Evolutionary conservation across 495 filamentous ascomycete genomes (phyloP).

Genomic region (Aspergillus wentii): DNA sequence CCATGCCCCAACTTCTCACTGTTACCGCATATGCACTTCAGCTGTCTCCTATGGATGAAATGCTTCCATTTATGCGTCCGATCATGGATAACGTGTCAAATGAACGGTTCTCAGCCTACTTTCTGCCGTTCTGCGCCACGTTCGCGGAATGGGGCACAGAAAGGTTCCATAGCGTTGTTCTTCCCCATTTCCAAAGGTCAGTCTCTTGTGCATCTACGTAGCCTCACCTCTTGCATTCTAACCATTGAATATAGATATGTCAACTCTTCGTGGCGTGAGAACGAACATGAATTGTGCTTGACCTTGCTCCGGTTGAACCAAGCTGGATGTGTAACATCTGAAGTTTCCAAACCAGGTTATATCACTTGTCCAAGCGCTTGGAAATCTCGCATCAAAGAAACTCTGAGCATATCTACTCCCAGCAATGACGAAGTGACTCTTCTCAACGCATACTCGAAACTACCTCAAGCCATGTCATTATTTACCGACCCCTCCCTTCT

Average conservation of each 20-base stretch:
- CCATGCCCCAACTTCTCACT: conserved; percentile 56
- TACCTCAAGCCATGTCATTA: conserved; percentile 32
- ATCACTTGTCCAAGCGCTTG: conserved; percentile 60
- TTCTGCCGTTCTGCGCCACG: conserved; percentile 79
- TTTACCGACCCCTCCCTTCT: conserved; percentile 28
- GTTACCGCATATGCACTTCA: conserved; percentile 63
- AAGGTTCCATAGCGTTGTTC: conserved; percentile 69
- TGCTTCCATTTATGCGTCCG: conserved; percentile 61
- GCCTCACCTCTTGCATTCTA: too few species aligned
- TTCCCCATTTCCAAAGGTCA: conserved; percentile 77
- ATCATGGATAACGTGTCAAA: conserved; percentile 60
- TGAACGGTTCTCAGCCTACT: conserved; percentile 58
- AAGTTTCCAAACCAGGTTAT: conserved; percentile 46
- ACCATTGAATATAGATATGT: conserved; percentile 54
- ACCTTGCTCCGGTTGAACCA: conserved; percentile 64
- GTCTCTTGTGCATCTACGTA: background rate
- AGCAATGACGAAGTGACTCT: conserved; percentile 22
- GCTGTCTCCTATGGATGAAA: conserved; percentile 71
- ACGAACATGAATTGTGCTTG: conserved; percentile 64
- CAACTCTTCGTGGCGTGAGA: conserved; percentile 61
- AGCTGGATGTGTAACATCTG: conserved; percentile 41
- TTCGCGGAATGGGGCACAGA: conserved; percentile 68
- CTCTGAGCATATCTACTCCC: conserved; percentile 45
- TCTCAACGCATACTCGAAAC: conserved; percentile 36
- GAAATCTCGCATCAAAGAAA: conserved; percentile 63